A percentile compares a stretch with the other conserved stretches of the same genome.
Conservation (phyloP, 345 rosid species). For the Anacardium occidentale region DNA sequence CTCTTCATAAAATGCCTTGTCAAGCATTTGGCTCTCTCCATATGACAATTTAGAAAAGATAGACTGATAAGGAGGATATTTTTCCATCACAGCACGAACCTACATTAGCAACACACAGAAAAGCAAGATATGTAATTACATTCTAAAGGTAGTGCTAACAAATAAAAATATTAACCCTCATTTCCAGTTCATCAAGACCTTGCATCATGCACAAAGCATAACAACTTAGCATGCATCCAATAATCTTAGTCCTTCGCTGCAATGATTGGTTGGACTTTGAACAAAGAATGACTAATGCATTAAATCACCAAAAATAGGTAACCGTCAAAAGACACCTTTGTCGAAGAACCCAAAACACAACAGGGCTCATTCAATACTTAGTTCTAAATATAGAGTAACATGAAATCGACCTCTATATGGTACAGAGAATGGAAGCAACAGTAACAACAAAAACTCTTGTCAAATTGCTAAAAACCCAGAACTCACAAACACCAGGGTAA, state of each 20-base stretch:
- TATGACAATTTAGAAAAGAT: slow-evolving; percentile 83
- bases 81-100: slow-evolving; percentile 95
- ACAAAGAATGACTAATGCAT: background rate
- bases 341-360: background rate
- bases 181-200: background rate
- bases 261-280: background rate
- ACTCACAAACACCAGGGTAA: background rate
- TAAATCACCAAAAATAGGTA: background rate
- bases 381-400: background rate
- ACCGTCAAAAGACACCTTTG: background rate
- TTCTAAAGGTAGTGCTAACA: background rate
- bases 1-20: slow-evolving; percentile 97
- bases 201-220: background rate
- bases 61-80: slow-evolving; percentile 89
- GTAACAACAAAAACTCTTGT: too few species aligned
- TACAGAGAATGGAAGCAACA: background rate
- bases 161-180: background rate
- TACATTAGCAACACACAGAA: slow-evolving; percentile 25
- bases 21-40: slow-evolving; percentile 98
- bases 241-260: too few species aligned
- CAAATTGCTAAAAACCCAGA: background rate
- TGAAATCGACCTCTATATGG: background rate
- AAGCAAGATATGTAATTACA: slow-evolving; percentile 11
- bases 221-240: background rate
- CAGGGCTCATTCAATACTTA: background rate